Evolutionary conservation across 129 eudicot species (phyloP), one percentile per base, ranked within the genome.

Genomic region (Flaveria bidentis): DNA sequence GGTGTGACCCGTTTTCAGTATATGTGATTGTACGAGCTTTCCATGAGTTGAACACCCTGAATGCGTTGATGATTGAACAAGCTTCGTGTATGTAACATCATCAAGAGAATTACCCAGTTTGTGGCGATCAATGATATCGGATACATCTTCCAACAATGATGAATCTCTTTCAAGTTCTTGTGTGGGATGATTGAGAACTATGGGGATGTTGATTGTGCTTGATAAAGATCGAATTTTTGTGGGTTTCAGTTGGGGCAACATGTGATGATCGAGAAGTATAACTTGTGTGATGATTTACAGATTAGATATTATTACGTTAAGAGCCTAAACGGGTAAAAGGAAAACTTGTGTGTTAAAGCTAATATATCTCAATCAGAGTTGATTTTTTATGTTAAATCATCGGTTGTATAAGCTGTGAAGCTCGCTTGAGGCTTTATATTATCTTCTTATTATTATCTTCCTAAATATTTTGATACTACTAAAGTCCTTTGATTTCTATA

Each of bases 1-100:
- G 11, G 42, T 72, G 60, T 80, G 76, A 20, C 76, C 82, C 36
- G 85, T 83, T 68, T 86, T 86, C 15, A 80, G 1, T 49, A 86
- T 83, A 18, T 86, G 87, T 16, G 83, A 67, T 41, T 81, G 85
- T 22, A 71, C 88, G 42, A 85, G 83, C 55, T 85, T 81, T 2
- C 84, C 88, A 14, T 53, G 80, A 20, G 49, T 4, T 39, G 78
- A 74, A 78, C 62, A 62, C 22, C 83, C 72, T 45, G 83, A 85
- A 17, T 67, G 46, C 15, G 60, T 20, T 15, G 84, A 81, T 39
- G 88, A 81, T 36, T 70, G 83, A 42, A 85, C 46, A 47, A 85
- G 78, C 49, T 78, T 78, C 15, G 81, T 78, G 83, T 81, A 85
- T 5, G 78, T 71, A 23, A 3, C 67, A 22, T 81, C 55, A 42